A percentile compares a stretch with the other conserved stretches of the same genome.
Evolutionary conservation across 352 stramenopile species (phyloP).

Genomic region (Phytopythium ostracodes): DNA sequence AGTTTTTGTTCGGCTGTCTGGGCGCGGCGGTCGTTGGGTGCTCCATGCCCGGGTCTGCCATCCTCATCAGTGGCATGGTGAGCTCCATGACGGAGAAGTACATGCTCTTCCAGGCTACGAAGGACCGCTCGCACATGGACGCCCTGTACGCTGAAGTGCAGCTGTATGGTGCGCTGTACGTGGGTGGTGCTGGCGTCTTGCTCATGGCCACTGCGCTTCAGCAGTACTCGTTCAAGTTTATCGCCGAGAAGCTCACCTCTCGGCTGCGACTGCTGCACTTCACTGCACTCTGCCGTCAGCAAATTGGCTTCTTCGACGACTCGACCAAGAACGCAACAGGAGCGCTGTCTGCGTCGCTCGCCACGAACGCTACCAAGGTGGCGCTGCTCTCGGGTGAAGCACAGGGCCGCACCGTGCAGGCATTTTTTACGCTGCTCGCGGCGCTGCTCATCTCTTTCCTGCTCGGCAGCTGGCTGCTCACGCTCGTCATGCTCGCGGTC

Average conservation of each 20-base stretch:
- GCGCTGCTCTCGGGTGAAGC: conserved; percentile 36
- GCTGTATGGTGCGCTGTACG: conserved; percentile 23
- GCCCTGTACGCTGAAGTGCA: conserved; percentile 21
- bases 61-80: conserved; percentile 25
- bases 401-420: conserved; percentile 43
- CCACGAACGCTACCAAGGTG: conserved; percentile 45
- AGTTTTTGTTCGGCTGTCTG: too few species aligned
- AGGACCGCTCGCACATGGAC: conserved; percentile 25
- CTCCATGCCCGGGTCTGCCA: conserved; percentile 19
- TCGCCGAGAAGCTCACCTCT: conserved; percentile 42
- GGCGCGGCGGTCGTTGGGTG: conserved; percentile 25
- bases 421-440: conserved; percentile 33
- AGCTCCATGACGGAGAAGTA: conserved; percentile 32
- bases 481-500: conserved; percentile 50
- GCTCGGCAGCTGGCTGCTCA: conserved; percentile 48
- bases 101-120: conserved; percentile 13
- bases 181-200: conserved; percentile 18
- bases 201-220: too few species aligned
- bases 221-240: conserved; percentile 27
- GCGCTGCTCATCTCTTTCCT: conserved; percentile 47
- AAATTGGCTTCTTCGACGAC: conserved; percentile 75
- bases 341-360: conserved; percentile 58
- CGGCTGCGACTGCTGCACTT: conserved; percentile 36
- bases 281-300: conserved; percentile 29
- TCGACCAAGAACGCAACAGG: conserved; percentile 46